phyloP scores from a whole-genome alignment of 768 basidiomycete species.

The Daedaleopsis nitida region DNA sequence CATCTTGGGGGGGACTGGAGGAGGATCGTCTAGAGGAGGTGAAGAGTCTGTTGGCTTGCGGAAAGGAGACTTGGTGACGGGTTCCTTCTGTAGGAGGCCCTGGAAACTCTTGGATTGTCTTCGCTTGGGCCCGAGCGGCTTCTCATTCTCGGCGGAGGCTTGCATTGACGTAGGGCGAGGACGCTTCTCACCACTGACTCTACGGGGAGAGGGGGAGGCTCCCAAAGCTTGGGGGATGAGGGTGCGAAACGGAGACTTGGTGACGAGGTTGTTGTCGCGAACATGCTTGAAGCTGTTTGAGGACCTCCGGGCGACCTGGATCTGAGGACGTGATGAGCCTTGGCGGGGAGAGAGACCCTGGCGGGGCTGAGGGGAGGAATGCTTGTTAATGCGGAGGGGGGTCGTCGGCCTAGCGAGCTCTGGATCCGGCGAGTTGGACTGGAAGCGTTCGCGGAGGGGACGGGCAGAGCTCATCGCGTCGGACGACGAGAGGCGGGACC shows the following conservation, averaged over 20 bases:
- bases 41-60: constrained; percentile 29
- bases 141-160: constrained; percentile 71
- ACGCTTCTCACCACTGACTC: constrained; percentile 78
- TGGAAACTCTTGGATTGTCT: constrained; percentile 77
- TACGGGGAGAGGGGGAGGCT: constrained; percentile 39
- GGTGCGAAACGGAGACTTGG: constrained; percentile 84
- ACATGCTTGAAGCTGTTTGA: constrained; percentile 83
- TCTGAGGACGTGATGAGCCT: constrained; percentile 39
- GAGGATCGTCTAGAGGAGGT: constrained; percentile 27
- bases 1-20: constrained; percentile 27
- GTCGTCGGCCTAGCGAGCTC: constrained; percentile 49
- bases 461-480: constrained; percentile 19
- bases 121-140: constrained; percentile 69
- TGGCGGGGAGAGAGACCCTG: constrained; percentile 34
- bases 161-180: constrained; percentile 73
- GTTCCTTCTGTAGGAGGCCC: constrained; percentile 71
- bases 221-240: constrained; percentile 49
- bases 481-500: background rate
- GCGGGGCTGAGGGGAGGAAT: constrained; percentile 42
- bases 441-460: constrained; percentile 22
- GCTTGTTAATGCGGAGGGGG: constrained; percentile 73
- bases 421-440: constrained; percentile 23
- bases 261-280: constrained; percentile 75
- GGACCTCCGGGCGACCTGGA: constrained; percentile 65
- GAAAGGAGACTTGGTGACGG: constrained; percentile 85